A percentile compares a stretch with the other conserved stretches of the same genome.
Conservation (phyloP, 1,139 yeast genomes). For the Debaryomyces coudertii region DNA sequence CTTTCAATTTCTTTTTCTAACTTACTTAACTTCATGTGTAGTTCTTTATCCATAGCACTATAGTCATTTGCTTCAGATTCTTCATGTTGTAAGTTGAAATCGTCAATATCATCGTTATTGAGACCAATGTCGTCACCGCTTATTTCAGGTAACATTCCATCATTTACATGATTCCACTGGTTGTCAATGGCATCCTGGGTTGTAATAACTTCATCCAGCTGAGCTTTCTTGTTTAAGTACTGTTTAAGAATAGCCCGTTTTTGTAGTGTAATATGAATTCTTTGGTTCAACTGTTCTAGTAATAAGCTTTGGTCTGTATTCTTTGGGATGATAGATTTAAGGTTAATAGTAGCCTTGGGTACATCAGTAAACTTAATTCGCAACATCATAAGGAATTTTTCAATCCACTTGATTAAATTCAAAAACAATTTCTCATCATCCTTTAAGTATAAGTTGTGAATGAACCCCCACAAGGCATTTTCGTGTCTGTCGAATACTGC, state of each 20-base stretch:
- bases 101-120: slow-evolving; percentile 59
- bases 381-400: slow-evolving; percentile 57
- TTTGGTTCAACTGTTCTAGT: slow-evolving; percentile 32
- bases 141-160: slow-evolving; percentile 46
- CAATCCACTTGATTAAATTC: slow-evolving; percentile 70
- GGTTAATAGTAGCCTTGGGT: slow-evolving; percentile 39
- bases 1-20: slow-evolving; percentile 17
- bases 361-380: slow-evolving; percentile 62
- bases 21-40: slow-evolving; percentile 3
- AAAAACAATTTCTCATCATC: slow-evolving; percentile 75
- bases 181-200: slow-evolving; percentile 43
- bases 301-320: slow-evolving; percentile 30
- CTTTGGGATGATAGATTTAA: slow-evolving; percentile 20
- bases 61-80: slow-evolving; percentile 31
- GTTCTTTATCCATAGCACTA: slow-evolving; percentile 30
- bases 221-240: slow-evolving; percentile 28
- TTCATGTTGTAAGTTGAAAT: slow-evolving; percentile 43
- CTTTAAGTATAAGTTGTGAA: slow-evolving; percentile 73
- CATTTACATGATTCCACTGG: slow-evolving; percentile 53
- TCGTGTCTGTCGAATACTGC: slow-evolving; percentile 70
- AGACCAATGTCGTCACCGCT: slow-evolving; percentile 57
- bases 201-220: slow-evolving; percentile 20
- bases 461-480: slow-evolving; percentile 67
- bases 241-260: slow-evolving; percentile 41
- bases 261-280: slow-evolving; percentile 30